Evolutionary conservation across 768 basidiomycete species (phyloP), one percentile per base, ranked within the genome.

Genomic region (Boletales sp.): DNA sequence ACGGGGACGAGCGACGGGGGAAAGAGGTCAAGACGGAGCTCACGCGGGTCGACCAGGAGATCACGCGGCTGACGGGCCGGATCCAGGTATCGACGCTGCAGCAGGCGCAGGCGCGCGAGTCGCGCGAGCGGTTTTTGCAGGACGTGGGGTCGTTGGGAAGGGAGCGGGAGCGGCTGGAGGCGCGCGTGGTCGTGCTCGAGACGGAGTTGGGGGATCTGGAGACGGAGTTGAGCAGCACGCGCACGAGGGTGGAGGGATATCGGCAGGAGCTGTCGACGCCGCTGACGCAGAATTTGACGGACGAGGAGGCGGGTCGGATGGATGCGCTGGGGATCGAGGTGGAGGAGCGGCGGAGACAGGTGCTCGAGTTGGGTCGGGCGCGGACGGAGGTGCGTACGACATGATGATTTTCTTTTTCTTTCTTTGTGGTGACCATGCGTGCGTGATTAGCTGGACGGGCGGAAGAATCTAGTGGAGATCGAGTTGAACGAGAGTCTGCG

Each of bases 401-500:
- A 92, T 91, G 47, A 34, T 84, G 64, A 12, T 18, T 34, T 19
- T 15, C 2, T 14, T 2, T 2, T 44, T 11, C 19, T 45, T 40
- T 41, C 43, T 15, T 10, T 32, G 14, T 21, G 31, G 15, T 18
- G 47, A 24, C n/a, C 19, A 21, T 29, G 27, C 4, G 45, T 49
- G 18, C 56, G 12, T 8, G 2, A 14, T 39, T 49, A 66, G 64
- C 68, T 92, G 55, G 84, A 89, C 36, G 79, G 82, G 12, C 77
- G 76, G 55, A 93, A 90, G 71, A 90, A 87, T 61, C 69, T 85
- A 5, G 69, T 97, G 27, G 93, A 97, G 64, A 94, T 97, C 47
- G 95, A 98, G 66, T 76, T 98, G 41, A 91, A 88, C 55, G 97
- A 99, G 66, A 85, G 85, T 57, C 75, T 98, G 13, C 78, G 84